phyloP scores from a whole-genome alignment of 805 yeast genomes.

The Monosporozyma unispora region DNA sequence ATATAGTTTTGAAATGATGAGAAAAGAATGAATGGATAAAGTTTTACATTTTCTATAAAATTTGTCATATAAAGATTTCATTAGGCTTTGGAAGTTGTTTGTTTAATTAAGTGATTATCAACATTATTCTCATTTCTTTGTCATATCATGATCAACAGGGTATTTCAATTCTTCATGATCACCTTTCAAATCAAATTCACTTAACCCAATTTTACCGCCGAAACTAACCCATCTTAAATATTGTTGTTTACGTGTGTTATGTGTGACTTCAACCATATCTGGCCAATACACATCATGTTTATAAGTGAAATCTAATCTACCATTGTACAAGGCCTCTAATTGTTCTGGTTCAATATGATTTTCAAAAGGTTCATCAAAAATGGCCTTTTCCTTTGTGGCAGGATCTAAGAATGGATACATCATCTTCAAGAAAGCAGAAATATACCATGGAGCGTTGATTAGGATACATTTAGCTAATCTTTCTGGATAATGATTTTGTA shows the following conservation, averaged over 20 bases:
- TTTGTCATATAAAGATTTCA: background rate
- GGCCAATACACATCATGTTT: conserved; percentile 48
- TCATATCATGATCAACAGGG: conserved; percentile 16
- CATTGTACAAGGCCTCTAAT: conserved; percentile 41
- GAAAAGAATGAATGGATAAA: background rate
- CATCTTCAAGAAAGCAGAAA: conserved; percentile 46
- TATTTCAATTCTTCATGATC: conserved; percentile 17
- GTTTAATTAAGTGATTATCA: background rate
- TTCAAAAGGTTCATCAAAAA: conserved; percentile 49
- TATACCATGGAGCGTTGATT: conserved; percentile 49
- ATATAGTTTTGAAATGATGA: background rate
- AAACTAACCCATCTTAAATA: conserved; percentile 32
- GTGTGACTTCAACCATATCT: conserved; percentile 38
- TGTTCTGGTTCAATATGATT: conserved; percentile 46
- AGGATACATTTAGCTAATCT: conserved; percentile 46
- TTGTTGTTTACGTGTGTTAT: conserved; percentile 31
- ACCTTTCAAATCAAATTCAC: conserved; percentile 45
- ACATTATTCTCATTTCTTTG: background rate
- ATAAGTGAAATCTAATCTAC: conserved; percentile 41
- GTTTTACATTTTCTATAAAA: background rate
- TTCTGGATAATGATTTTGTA: conserved; percentile 53
- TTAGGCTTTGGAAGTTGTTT: background rate
- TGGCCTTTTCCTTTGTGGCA: conserved; percentile 46
- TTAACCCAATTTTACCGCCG: conserved; percentile 44
- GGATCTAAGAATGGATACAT: conserved; percentile 54